A percentile compares a stretch with the other conserved stretches of the same genome.
Evolutionary conservation across 2,329 filamentous ascomycete species (phyloP).

Genomic region (Fusarium newnesense): DNA sequence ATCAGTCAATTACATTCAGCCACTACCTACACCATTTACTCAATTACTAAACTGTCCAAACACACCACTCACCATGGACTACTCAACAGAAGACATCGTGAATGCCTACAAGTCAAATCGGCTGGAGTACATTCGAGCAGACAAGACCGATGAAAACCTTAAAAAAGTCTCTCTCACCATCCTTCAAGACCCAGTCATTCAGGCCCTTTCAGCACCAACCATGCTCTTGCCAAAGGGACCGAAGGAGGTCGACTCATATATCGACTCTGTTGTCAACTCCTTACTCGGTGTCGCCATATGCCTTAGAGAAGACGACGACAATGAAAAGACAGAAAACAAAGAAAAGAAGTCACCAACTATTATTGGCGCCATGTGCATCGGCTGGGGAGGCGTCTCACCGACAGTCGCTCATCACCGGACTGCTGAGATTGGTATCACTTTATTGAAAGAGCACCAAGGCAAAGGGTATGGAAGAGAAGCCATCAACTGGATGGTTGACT

Average conservation of each 20-base stretch:
- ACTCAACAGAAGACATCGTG: slow-evolving; percentile 3
- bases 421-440: slow-evolving; percentile 7
- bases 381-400: slow-evolving; percentile 13
- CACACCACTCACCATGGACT: slow-evolving; percentile 50
- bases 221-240: slow-evolving; percentile 4
- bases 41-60: rapidly evolving
- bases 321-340: neutral
- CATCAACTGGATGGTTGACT: slow-evolving; percentile 21
- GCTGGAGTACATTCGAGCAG: neutral
- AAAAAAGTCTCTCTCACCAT: neutral
- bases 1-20: rapidly evolving
- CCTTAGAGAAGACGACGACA: neutral
- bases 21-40: neutral
- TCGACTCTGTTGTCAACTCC: slow-evolving; percentile 3
- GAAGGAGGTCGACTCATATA: neutral
- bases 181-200: slow-evolving; percentile 5
- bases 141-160: neutral
- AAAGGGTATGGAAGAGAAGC: slow-evolving; percentile 15
- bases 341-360: neutral
- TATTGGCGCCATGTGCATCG: slow-evolving; percentile 20
- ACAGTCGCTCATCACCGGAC: neutral
- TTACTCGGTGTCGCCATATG: slow-evolving; percentile 9
- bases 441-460: neutral
- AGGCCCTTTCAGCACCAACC: neutral
- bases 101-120: slow-evolving; percentile 7